Evolutionary conservation across 441 rosid genomes (phyloP).

Genomic region (Populus hybrid): DNA sequence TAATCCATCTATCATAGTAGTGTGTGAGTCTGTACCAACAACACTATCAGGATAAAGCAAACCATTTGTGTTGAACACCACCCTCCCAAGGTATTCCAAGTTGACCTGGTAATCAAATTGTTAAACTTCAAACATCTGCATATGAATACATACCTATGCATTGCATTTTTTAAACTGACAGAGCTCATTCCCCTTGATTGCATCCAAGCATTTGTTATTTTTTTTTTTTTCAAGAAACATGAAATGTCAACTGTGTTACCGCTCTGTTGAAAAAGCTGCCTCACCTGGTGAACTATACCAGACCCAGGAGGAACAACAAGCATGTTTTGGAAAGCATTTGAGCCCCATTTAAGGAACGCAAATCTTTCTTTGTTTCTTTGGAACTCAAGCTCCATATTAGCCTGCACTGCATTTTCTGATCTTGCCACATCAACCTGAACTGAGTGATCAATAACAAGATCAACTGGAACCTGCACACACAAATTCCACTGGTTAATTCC

Average conservation of each 20-base stretch:
- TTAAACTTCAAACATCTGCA: too few species aligned
- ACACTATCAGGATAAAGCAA: constrained; percentile 93
- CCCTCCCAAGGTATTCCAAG: constrained; percentile 96
- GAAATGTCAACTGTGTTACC: too few species aligned
- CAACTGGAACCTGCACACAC: constrained; percentile 47
- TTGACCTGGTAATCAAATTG: constrained; percentile 22
- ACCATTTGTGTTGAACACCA: constrained; percentile 88
- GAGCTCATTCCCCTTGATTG: too few species aligned
- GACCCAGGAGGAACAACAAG: constrained; percentile 99
- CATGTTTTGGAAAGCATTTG: constrained; percentile 91
- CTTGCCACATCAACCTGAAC: constrained; percentile 99
- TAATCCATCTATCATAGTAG: constrained; percentile 98
- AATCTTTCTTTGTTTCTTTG: constrained; percentile 96
- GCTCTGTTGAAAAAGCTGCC: too few species aligned
- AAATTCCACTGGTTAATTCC: too few species aligned
- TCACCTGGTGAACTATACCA: constrained; percentile 98
- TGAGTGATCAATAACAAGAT: constrained; percentile 97
- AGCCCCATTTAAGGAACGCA: constrained; percentile 98
- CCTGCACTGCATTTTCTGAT: constrained; percentile 84
- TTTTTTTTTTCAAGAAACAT: too few species aligned
- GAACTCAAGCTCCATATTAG: constrained; percentile 92
- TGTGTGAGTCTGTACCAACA: constrained; percentile 98
- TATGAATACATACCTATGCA: too few species aligned
- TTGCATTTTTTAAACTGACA: too few species aligned
- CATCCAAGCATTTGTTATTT: too few species aligned